phyloP scores from a whole-genome alignment of 2,329 filamentous ascomycete species.

The Xylariaceae sp. region DNA sequence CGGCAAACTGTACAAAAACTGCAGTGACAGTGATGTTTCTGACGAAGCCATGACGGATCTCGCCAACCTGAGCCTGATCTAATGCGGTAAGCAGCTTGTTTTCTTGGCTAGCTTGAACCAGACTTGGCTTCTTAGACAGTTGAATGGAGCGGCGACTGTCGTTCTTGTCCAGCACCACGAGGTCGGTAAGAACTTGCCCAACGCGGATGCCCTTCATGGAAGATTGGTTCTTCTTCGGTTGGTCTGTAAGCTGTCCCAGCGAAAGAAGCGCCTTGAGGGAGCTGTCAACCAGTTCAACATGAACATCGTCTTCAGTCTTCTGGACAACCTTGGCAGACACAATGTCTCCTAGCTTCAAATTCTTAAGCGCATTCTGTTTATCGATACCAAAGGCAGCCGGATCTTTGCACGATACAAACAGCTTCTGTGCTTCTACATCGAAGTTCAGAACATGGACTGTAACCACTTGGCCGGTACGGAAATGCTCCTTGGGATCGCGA shows the following conservation, averaged over 20 bases:
- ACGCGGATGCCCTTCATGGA: constrained; percentile 76
- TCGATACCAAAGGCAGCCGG: constrained; percentile 69
- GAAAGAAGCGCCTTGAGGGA: constrained; percentile 74
- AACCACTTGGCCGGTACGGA: constrained; percentile 84
- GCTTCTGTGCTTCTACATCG: constrained; percentile 61
- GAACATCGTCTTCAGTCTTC: constrained; percentile 69
- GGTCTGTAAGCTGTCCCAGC: constrained; percentile 77
- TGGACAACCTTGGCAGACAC: constrained; percentile 77
- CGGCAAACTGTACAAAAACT: constrained; percentile 83
- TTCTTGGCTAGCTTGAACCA: constrained; percentile 69
- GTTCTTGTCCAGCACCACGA: constrained; percentile 85
- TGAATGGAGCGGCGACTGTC: constrained; percentile 69
- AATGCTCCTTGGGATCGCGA: constrained; percentile 81
- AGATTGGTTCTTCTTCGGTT: constrained; percentile 66
- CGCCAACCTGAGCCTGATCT: constrained; percentile 65
- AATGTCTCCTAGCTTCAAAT: constrained; percentile 65
- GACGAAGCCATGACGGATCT: constrained; percentile 71
- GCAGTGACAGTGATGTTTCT: constrained; percentile 77
- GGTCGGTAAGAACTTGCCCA: constrained; percentile 72
- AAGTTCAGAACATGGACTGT: constrained; percentile 83
- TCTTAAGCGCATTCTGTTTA: constrained; percentile 70
- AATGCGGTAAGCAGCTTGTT: constrained; percentile 67
- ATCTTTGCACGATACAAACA: constrained; percentile 92
- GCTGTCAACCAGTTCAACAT: constrained; percentile 68
- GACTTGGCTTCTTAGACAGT: constrained; percentile 75